A percentile compares a stretch with the other conserved stretches of the same genome.
Evolutionary conservation across 352 stramenopile species (phyloP).

Genomic region (Pythium volutum): DNA sequence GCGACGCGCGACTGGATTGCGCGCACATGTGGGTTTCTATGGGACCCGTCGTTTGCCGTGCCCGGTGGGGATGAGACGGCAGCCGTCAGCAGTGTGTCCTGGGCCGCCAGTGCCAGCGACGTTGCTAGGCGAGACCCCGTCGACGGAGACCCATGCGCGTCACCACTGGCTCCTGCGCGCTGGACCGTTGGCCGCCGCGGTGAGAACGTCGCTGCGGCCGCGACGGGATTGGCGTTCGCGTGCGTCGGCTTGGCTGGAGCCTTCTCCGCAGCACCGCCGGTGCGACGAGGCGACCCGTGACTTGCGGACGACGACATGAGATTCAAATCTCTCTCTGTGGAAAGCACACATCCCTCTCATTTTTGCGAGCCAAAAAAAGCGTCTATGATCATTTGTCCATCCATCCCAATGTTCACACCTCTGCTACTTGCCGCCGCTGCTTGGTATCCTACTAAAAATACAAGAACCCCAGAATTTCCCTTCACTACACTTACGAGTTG

Average conservation of each 20-base stretch:
- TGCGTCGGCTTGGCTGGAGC: conserved; percentile 8
- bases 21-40: conserved; percentile 45
- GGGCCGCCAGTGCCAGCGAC: conserved; percentile 13
- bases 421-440: neutral
- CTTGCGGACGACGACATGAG: conserved; percentile 9
- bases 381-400: conserved; percentile 16
- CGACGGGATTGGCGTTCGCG: conserved; percentile 6
- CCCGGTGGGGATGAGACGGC: neutral
- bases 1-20: conserved; percentile 69
- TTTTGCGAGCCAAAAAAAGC: neutral
- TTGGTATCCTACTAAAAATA: conserved; percentile 27
- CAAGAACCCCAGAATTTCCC: neutral
- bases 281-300: neutral
- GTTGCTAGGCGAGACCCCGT: conserved; percentile 16
- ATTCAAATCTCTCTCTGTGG: neutral
- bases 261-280: neutral
- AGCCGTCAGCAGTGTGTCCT: conserved; percentile 4
- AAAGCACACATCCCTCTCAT: neutral
- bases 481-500: conserved; percentile 55
- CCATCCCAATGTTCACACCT: neutral
- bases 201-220: conserved; percentile 12
- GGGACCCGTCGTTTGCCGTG: neutral
- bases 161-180: neutral
- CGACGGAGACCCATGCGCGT: neutral
- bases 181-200: conserved; percentile 8